Evolutionary conservation across 371 early-diverging fungal species (phyloP), one percentile per base, ranked within the genome.

Genomic region (Mucor plumbeus): DNA sequence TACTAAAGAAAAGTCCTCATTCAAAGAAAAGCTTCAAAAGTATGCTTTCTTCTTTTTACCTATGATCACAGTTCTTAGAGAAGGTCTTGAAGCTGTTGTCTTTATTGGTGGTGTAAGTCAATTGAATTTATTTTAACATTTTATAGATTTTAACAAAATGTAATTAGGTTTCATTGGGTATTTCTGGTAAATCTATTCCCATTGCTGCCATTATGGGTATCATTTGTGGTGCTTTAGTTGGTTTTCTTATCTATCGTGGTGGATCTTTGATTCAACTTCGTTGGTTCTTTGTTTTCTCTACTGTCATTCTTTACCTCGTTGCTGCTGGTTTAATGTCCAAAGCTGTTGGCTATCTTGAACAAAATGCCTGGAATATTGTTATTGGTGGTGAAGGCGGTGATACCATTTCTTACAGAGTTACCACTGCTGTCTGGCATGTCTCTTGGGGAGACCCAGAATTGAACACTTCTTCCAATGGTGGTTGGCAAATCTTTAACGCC

Each of bases 61-160:
- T 3, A 88, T 93, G 60, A 64, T 93, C 50, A 92, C 95, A 3
- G 89, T 95, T 10, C 75, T 92, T 26, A 83, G 95, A 34, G 95
- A 95, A 78, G 93, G 93, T 2, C 77, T 95, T 11, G 92, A 93
- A 71, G 86, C 90, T 10, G 84, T 95, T 3, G 88, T 95, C 7
- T 92, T 94, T 72, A 84, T 93, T 44, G 92, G 88, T 59, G 95
- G 95, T 54, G 92, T 94, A 71, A 77, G 55, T 55, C 15, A 5
- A 55, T 55, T 55, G 6, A 34, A 8, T 34, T 15, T 33, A 55
- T n/a, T 55, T 55, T 34, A 0, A 35, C 14, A 34, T n/a, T 13
- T 55, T 26, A 53, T 26, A 3, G 21, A 31, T 13, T 53, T 26
- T 26, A 26, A 26, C 26, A 13, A 55, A 15, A 35, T 34, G 17